phyloP scores from a whole-genome alignment of 1,284 basidiomycete species.

The Ceratobasidium sp. region DNA sequence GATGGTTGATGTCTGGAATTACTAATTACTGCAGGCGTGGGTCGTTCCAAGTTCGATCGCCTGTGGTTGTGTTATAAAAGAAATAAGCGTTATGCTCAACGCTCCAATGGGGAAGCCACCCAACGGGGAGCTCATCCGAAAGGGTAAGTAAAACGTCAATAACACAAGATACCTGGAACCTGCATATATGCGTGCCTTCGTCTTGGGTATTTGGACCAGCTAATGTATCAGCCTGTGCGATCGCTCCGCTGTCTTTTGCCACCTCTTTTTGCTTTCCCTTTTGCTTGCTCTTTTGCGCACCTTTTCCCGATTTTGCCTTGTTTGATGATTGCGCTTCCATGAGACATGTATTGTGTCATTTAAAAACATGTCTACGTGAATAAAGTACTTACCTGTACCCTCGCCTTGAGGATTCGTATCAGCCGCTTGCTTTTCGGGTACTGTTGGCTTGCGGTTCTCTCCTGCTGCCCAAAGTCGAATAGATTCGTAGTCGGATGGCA shows the following conservation, averaged over 20 bases:
- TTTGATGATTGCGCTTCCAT: background rate
- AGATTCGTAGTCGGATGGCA: conserved; percentile 14
- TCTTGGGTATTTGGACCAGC: background rate
- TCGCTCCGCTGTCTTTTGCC: background rate
- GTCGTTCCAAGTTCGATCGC: conserved; percentile 1
- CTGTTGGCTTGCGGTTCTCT: background rate
- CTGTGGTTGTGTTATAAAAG: background rate
- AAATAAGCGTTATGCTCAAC: background rate
- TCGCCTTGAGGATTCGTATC: background rate
- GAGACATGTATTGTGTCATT: background rate
- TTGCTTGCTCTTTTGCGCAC: background rate
- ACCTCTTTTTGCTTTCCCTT: background rate
- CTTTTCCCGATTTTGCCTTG: background rate
- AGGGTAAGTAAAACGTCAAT: too few relatives aligned
- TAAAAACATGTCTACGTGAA: background rate
- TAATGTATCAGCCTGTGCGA: background rate
- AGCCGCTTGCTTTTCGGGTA: background rate
- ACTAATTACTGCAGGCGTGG: background rate
- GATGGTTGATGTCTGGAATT: too few relatives aligned
- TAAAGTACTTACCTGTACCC: background rate
- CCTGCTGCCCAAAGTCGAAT: background rate
- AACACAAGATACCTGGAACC: background rate
- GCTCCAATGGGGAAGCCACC: conserved; percentile 5
- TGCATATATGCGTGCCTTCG: background rate
- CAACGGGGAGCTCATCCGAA: conserved; percentile 5